Base-by-base conservation (phyloP, 78 protist species). In the Dictyostelium purpureum region DNA sequence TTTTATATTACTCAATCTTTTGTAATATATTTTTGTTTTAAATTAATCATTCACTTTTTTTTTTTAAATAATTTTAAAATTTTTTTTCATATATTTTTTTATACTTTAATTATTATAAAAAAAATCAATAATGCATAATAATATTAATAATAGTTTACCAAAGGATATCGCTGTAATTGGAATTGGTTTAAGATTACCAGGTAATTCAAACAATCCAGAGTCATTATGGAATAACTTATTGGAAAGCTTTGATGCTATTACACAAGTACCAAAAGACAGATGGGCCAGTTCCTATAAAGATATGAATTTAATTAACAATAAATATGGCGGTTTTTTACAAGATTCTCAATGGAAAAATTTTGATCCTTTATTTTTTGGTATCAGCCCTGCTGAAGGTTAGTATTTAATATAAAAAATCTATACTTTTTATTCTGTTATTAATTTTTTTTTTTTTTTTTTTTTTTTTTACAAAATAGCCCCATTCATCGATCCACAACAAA, bases 401-500 rank as follows among this genome's bases (percentile, higher is more conserved):
- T n/a, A n/a, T n/a, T n/a, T n/a, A n/a, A n/a, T n/a, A n/a, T n/a
- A n/a, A n/a, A n/a, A n/a, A 49, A 6, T 1, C 10, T 16, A 49
- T 16, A 49, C 10, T 49, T 6, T 49, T 49, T 6, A 1, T 49
- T 6, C 16, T 49, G 10, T 49, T 16, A 49, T 49, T 18, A 52
- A 52, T 52, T 52, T 52, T 52, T 52, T 52, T 52, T 49, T 1
- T 49, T 49, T 49, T 49, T 49, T 49, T 49, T 49, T 49, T 4
- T 49, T 49, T 49, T 49, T 49, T 49, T 28, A 59, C 12, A 78
- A 40, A 24, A 97, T 90, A 38, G 95, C 97, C 7, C 75, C 54
- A 18, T 9, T n/a, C n/a, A 73, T 96, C n/a, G 98, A 97, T 65
- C 98, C 98, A 19, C 96, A 96, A 87, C 98, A 96, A 63, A 63